Percentiles rank a stretch among this genome's conserved stretches.
Evolutionary conservation across 345 rosid species (phyloP).

Genomic region (Gossypium longicalyx): DNA sequence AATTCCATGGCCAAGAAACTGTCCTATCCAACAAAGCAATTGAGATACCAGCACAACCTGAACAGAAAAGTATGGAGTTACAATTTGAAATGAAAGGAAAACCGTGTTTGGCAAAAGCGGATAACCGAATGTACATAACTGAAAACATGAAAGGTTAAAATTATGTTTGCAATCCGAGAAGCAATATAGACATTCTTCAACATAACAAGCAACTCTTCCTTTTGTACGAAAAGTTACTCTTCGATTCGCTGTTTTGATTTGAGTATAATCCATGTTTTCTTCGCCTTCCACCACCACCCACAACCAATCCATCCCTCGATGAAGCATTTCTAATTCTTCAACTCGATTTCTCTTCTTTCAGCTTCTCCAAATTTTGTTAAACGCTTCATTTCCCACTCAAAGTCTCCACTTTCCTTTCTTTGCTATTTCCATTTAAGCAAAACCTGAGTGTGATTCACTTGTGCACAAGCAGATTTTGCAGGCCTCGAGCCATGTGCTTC

Average conservation of each 20-base stretch:
- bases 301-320: not conserved
- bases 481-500: not conserved
- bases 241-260: not conserved
- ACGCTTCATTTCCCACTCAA: too few relatives aligned
- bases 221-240: not conserved
- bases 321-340: not conserved
- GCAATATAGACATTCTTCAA: not conserved
- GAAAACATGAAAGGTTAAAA: not conserved
- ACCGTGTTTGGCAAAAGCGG: not conserved
- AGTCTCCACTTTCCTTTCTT: not conserved
- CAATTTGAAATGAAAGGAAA: not conserved
- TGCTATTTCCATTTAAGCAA: not conserved
- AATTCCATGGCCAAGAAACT: constrained; percentile 78
- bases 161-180: not conserved
- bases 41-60: constrained; percentile 74
- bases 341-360: too few relatives aligned
- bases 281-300: not conserved
- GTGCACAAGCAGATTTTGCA: not conserved
- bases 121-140: not conserved
- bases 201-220: not conserved
- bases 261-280: not conserved
- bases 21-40: constrained; percentile 70
- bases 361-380: too few relatives aligned
- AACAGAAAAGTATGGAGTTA: not conserved
- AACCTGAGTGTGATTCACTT: not conserved